phyloP scores from a whole-genome alignment of 371 early-diverging fungal species.

The Thermomucor indicae-seudaticae region DNA sequence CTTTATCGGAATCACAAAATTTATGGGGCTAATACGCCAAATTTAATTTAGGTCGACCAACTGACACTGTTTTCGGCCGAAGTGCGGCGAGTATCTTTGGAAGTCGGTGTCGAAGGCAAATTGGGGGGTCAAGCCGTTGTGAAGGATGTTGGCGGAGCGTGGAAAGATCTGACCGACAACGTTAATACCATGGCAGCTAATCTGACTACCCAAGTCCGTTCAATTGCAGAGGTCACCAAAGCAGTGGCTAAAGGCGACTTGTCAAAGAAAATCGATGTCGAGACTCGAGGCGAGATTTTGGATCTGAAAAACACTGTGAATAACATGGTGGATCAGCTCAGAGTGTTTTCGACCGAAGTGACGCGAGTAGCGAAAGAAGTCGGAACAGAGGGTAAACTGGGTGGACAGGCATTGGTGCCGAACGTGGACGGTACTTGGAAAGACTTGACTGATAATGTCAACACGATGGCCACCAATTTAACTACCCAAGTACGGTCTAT shows the following conservation, averaged over 20 bases:
- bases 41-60: constrained; percentile 25
- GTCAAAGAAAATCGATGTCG: constrained; percentile 55
- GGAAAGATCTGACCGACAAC: constrained; percentile 51
- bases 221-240: constrained; percentile 48
- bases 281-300: constrained; percentile 66
- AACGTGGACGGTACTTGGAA: constrained; percentile 51
- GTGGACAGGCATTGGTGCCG: constrained; percentile 33
- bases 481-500: constrained; percentile 51
- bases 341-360: constrained; percentile 38
- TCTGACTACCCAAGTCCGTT: constrained; percentile 50
- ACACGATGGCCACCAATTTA: constrained; percentile 45
- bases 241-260: constrained; percentile 56
- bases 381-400: constrained; percentile 46
- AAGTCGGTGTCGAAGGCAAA: constrained; percentile 53
- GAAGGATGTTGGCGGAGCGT: constrained; percentile 46
- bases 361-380: constrained; percentile 41
- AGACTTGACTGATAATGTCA: constrained; percentile 48
- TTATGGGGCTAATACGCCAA: not conserved
- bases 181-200: constrained; percentile 52
- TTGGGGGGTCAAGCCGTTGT: constrained; percentile 40
- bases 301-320: constrained; percentile 64
- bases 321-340: constrained; percentile 48
- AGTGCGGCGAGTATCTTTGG: constrained; percentile 36
- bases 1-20: not conserved
- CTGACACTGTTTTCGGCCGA: constrained; percentile 38